Conservation (phyloP, 2,329 filamentous ascomycete genomes). For the Xylariomycetidae sp. region DNA sequence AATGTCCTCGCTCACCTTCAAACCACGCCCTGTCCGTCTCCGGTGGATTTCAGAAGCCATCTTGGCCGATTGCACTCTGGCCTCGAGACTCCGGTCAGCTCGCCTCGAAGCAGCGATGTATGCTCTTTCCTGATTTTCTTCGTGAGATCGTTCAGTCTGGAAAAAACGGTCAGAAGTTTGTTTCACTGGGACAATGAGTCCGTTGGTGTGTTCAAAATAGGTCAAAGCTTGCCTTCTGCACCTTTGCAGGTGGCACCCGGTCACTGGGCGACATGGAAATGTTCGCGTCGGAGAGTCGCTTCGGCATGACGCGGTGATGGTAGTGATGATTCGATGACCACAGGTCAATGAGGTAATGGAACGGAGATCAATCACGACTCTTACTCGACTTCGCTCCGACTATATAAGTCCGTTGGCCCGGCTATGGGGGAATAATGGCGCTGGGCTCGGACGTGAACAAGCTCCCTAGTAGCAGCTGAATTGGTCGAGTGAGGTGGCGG, state of each 20-base stretch:
- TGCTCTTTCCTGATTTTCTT: constrained; percentile 80
- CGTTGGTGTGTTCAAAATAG: too few species aligned
- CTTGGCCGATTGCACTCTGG: constrained; percentile 79
- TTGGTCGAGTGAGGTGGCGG: too few species aligned
- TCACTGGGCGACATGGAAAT: constrained; percentile 27
- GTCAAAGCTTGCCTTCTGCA: constrained; percentile 28
- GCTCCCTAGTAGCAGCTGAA: too few species aligned
- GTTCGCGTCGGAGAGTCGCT: constrained; percentile 30
- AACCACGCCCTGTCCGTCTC: constrained; percentile 73
- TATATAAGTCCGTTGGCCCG: too few species aligned
- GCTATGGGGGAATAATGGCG: too few species aligned
- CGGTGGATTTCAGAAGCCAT: constrained; percentile 91
- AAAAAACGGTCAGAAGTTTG: constrained; percentile 13
- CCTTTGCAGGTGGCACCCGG: constrained; percentile 28
- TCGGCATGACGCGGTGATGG: too few species aligned
- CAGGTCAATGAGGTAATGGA: too few species aligned
- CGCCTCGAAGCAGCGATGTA: constrained; percentile 89
- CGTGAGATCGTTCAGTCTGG: constrained; percentile 70
- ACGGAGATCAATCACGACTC: too few species aligned
- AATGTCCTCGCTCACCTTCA: constrained; percentile 80
- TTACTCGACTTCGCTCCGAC: too few species aligned
- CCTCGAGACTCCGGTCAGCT: constrained; percentile 81
- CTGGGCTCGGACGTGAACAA: too few species aligned
- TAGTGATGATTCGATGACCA: too few species aligned
- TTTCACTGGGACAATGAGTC: too few species aligned